Base-by-base conservation (phyloP, 2,329 filamentous ascomycete species). In the Ascochyta viciae-villosae region DNA sequence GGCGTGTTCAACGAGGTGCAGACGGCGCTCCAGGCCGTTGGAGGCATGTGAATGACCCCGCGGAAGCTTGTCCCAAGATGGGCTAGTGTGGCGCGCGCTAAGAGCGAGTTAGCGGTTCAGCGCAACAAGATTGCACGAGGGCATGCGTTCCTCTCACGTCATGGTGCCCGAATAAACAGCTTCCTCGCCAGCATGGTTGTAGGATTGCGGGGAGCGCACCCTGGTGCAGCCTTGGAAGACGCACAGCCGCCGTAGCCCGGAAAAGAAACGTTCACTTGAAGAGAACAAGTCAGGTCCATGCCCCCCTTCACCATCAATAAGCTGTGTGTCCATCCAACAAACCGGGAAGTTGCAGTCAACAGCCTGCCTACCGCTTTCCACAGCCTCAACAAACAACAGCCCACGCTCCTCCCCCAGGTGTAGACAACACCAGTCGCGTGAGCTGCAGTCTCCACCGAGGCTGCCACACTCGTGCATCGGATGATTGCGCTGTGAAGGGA, bases 131-230 rank as follows among this genome's bases (percentile, higher is more conserved):
- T 55, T 55, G 23, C 27, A 56, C 47, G 42, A 47, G 42, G 42
- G 46, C 35, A 35, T 56, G 47, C 47, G 53, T 51, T 51, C 15
- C 53, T 48, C 53, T 56, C 42, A 56, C 53, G 53, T 56, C 53
- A 56, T 56, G 42, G 46, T 39, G 37, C 9, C 16, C 37, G 16
- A 39, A 48, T 31, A 26, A 50, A 50, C 40, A 48, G 46, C 52
- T 43, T 51, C 52, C 43, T 47, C 42, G 42, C 47, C 42, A 48
- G 38, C 47, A 56, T 56, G 53, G 47, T 35, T 47, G 48, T 23
- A 39, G 15, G 42, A 31, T 34, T 56, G 48, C 53, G 53, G 53
- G 47, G 53, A 51, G 47, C n/a, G 53, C 53, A 48, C 48, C 12
- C 33, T 33, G 23, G 53, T 48, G 43, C 43, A 56, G 42, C 33